These are phyloP conservation scores for Coriolopsis trogii DNA, from an alignment of 1,284 basidiomycete species.

Conservation along the genomic window DNA sequence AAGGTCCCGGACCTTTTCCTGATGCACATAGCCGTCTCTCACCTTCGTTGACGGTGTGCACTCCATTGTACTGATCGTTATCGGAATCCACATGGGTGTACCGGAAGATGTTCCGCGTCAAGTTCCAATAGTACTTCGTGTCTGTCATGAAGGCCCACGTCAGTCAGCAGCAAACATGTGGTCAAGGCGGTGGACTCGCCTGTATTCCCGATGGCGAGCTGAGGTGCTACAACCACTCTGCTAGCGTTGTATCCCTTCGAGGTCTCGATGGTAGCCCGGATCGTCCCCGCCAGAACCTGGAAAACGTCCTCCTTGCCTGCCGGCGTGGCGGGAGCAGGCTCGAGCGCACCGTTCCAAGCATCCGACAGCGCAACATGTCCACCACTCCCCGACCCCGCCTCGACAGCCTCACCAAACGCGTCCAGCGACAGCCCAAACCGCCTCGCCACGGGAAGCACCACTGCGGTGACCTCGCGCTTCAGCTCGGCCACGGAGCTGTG, in stretches of 20 bases:
- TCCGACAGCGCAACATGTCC: conserved; percentile 42
- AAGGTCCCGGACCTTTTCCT: conserved; percentile 8
- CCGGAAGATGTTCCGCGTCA: conserved; percentile 47
- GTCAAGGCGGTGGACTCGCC: conserved; percentile 26
- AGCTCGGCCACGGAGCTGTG: conserved; percentile 47
- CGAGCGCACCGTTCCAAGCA: conserved; percentile 46
- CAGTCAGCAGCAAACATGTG: not conserved
- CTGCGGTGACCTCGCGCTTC: conserved; percentile 40
- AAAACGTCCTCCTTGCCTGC: conserved; percentile 46
- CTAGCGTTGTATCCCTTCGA: conserved; percentile 30
- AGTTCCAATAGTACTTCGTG: conserved; percentile 48
- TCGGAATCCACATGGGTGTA: conserved; percentile 41
- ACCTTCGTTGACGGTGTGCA: conserved; percentile 56
- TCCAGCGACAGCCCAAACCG: conserved; percentile 53
- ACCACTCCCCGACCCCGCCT: conserved; percentile 13
- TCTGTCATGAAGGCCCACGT: conserved; percentile 29
- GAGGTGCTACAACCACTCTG: conserved; percentile 41
- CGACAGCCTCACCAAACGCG: conserved; percentile 45
- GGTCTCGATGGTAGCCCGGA: conserved; percentile 41
- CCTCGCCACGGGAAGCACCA: conserved; percentile 46
- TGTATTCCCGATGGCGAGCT: conserved; percentile 40
- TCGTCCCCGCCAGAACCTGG: conserved; percentile 50
- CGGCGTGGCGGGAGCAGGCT: conserved; percentile 60
- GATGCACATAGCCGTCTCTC: not conserved
- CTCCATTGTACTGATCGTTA: conserved; percentile 25